Evolutionary conservation across 202 grass and related monocot genomes (phyloP), one percentile per base, ranked within the genome.

Genomic region (Tripidium arundinaceum): DNA sequence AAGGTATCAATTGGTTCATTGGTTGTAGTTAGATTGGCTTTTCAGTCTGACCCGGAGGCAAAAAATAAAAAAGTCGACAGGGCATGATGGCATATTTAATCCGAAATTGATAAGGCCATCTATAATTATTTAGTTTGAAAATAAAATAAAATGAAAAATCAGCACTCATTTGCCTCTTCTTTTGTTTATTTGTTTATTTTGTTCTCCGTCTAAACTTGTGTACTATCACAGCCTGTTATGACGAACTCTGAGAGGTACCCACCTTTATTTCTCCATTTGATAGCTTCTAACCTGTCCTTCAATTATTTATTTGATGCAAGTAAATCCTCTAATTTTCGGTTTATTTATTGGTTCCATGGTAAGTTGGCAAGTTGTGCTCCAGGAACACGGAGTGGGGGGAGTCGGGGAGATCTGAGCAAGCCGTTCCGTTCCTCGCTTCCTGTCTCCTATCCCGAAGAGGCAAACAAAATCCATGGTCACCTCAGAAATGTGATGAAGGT

Each of bases 321-420:
- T 50, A 83, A 42, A 55, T 57, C 31, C 11, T 58, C 40, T 47
- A 45, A 46, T 75, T 77, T 65, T 24, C 21, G 29, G 27, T 81
- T 89, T 81, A 5, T 85, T 81, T 81, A 62, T 82, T 85, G 39
- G 60, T 78, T 70, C 66, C 24, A 49, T 74, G 78, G 78, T 86
- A n/a, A 55, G 87, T 74, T 89, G 87, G 66, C 82, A 8, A 84
- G 82, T 47, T 60, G 76, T 88, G 73, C 78, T 84, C 26, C 25
- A n/a, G 64, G 36, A 29, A 3, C 62, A 7, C 14, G 40, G 62
- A 68, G 47, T n/a, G 0, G 43, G 19, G 49, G 1, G 6, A 54
- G 49, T 54, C 49, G 19, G 29, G 73, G 66, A 73, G 65, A 85
- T 89, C 78, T 89, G 67, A 50, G 18, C 13, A 39, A 38, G 38